Percentiles rank a stretch among this genome's conserved stretches.
Conservation (phyloP, 2,329 filamentous ascomycete genomes). For the Leptoxyphium fumago region DNA sequence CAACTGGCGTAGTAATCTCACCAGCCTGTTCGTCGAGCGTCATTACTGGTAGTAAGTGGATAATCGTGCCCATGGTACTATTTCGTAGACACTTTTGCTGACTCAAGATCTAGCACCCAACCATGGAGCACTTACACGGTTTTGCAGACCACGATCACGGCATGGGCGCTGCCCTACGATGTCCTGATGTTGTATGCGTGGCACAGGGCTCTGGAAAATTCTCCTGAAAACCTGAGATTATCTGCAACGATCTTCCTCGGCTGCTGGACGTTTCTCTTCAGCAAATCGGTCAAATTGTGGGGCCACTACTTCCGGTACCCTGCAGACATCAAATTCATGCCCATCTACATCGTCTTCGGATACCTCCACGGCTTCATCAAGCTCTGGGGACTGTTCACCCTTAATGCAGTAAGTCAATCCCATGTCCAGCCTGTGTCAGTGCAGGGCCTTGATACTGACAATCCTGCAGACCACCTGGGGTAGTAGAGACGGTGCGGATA, state of each 20-base stretch:
- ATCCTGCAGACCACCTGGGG: constrained; percentile 73
- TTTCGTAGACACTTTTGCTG: constrained; percentile 2
- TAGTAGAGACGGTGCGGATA: constrained; percentile 80
- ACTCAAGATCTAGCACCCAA: constrained; percentile 50
- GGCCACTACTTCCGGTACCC: constrained; percentile 78
- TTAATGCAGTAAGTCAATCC: constrained; percentile 44
- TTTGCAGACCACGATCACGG: constrained; percentile 82
- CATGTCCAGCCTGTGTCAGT: background rate
- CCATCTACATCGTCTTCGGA: constrained; percentile 77
- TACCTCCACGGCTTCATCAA: constrained; percentile 91
- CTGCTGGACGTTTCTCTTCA: constrained; percentile 61
- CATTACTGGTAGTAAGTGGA: constrained; percentile 71
- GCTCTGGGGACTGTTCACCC: constrained; percentile 69
- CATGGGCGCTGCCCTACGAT: constrained; percentile 69
- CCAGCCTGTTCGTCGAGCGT: constrained; percentile 69
- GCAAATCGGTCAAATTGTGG: constrained; percentile 81
- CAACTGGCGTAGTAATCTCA: constrained; percentile 96
- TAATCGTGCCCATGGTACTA: constrained; percentile 1
- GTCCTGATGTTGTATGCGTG: constrained; percentile 54
- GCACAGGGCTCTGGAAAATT: constrained; percentile 48
- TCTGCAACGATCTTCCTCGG: constrained; percentile 46
- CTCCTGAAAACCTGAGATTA: constrained; percentile 18
- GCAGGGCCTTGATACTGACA: background rate
- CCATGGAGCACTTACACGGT: constrained; percentile 89
- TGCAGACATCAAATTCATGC: constrained; percentile 62